Evolutionary conservation across 176 grass and related monocot species (phyloP), one percentile per base, ranked within the genome.

Genomic region (Lolium rigidum): DNA sequence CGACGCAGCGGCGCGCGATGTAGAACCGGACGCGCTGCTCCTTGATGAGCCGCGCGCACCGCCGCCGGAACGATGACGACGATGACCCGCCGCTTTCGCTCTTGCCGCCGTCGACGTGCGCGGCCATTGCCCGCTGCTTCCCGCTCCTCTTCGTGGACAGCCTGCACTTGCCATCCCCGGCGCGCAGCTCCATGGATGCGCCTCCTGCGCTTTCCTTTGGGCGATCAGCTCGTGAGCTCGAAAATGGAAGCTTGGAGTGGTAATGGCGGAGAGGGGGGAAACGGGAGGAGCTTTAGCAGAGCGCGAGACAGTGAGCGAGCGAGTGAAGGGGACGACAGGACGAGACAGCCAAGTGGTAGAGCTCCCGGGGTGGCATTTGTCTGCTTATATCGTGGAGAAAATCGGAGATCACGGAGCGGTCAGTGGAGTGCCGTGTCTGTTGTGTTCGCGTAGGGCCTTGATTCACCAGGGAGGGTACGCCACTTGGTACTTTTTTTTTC

Each of bases 1-100:
- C 37, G 72, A 93, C 85, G 85, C 91, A 93, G 47, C 91, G 91
- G 76, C 91, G 88, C 77, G 83, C 68, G 85, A 93, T 90, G 85
- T 93, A 93, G 70, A 93, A 81, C 81, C 85, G 62, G 18, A 76
- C 87, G 17, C 90, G 74, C 67, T 89, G 80, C 84, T 92, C 87
- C 87, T 61, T 83, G 41, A 90, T 81, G 54, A 88, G 66, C 50
- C 49, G 5, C 28, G 82, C 77, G 57, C 88, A 93, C 62, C 91
- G 82, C 3, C 88, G 68, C 46, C 57, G 44, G 77, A 93, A 88
- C 38, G 91, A 84, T 26, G 47, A 51, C 71, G 44, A 43, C 37
- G 11, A 16, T 43, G 41, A 59, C 25, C 68, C 38, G 38, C 2
- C 17, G 67, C 47, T 46, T 22, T 17, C 50, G 65, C 0, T 39